These are phyloP conservation scores for Candida tetrigidarum DNA, from an alignment of 1,139 yeast genomes.

Conservation along the genomic window DNA sequence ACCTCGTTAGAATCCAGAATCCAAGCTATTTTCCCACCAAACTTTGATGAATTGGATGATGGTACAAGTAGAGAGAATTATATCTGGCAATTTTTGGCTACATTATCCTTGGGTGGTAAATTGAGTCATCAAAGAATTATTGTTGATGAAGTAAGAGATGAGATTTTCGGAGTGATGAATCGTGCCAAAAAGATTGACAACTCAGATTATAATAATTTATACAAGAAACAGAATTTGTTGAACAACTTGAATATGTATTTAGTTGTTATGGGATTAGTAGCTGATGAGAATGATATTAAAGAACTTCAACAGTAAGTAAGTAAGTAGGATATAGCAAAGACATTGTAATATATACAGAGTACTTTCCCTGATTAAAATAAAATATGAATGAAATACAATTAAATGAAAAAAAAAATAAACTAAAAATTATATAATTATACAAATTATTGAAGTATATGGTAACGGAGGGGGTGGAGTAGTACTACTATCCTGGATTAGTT, in stretches of 20 bases:
- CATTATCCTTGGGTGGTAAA: slow-evolving; percentile 90
- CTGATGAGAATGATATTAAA: slow-evolving; percentile 68
- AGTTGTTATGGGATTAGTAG: slow-evolving; percentile 96
- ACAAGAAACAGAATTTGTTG: slow-evolving; percentile 66
- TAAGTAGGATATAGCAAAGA: no score
- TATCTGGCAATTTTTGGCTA: slow-evolving; percentile 97
- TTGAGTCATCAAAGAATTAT: slow-evolving; percentile 92
- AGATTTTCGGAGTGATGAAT: slow-evolving; percentile 87
- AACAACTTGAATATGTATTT: slow-evolving; percentile 88
- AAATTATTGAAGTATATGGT: no score
- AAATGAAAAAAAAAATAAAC: not conserved
- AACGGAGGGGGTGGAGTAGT: no score
- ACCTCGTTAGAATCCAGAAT: slow-evolving; percentile 80
- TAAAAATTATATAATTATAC: not conserved
- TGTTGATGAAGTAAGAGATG: slow-evolving; percentile 94
- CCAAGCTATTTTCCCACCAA: slow-evolving; percentile 82
- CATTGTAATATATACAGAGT: not conserved
- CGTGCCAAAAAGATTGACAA: slow-evolving; percentile 73
- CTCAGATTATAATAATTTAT: slow-evolving; percentile 55
- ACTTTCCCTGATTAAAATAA: not conserved
- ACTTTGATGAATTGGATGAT: slow-evolving; percentile 57
- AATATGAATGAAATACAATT: no score
- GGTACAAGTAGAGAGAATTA: slow-evolving; percentile 65
- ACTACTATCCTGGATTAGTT: no score
- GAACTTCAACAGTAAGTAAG: slow-evolving; percentile 38